Percentiles rank a stretch among this genome's conserved stretches.
Evolutionary conservation across 106 monocot species (phyloP).

Genomic region (Alisma plantagoaquatica): DNA sequence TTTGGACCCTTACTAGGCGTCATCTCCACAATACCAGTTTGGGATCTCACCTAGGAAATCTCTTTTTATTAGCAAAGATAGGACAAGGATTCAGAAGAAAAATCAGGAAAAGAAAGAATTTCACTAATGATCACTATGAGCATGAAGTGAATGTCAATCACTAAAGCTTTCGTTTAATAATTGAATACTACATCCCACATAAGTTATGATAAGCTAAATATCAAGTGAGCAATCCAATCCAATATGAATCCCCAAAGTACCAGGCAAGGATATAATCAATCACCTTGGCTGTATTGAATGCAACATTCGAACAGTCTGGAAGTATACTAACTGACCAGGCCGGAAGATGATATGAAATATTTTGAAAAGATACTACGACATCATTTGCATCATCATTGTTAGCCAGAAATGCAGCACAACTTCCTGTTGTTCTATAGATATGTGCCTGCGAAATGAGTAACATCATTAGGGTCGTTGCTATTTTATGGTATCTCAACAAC

Average conservation of each 20-base stretch:
- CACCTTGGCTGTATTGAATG: slow-evolving; percentile 91
- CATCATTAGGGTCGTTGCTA: too few relatives aligned
- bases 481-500: too few relatives aligned
- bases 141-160: too few relatives aligned
- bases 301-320: slow-evolving; percentile 84
- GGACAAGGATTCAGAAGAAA: too few relatives aligned
- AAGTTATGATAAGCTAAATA: not conserved
- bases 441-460: slow-evolving; percentile 56
- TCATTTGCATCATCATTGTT: slow-evolving; percentile 72
- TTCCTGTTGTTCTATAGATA: slow-evolving; percentile 53
- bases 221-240: not conserved
- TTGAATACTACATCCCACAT: too few relatives aligned
- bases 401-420: slow-evolving; percentile 73
- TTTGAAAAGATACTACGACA: slow-evolving; percentile 44
- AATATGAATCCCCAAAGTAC: slow-evolving; percentile 65
- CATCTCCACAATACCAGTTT: slow-evolving; percentile 74
- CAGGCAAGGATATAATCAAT: slow-evolving; percentile 62
- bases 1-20: slow-evolving; percentile 43
- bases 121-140: too few relatives aligned
- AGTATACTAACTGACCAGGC: slow-evolving; percentile 94
- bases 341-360: slow-evolving; percentile 68
- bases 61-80: too few relatives aligned
- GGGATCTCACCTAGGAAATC: slow-evolving; percentile 67
- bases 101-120: too few relatives aligned
- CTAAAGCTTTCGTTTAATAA: too few relatives aligned